Percentiles rank a stretch among this genome's conserved stretches.
Evolutionary conservation across 306 rosid species (phyloP).

Genomic region (Prosopis cineraria): DNA sequence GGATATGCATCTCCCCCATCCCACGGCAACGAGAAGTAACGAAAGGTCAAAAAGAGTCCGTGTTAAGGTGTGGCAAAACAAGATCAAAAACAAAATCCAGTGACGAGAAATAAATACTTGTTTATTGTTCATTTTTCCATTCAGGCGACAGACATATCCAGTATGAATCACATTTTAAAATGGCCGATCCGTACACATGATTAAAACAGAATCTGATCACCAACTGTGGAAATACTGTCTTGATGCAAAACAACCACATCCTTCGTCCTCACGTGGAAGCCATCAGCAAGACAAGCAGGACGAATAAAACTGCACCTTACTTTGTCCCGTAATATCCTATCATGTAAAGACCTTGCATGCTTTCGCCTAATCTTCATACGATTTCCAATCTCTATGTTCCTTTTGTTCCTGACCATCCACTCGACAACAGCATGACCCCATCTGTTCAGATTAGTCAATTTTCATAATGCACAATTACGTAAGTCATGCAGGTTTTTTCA

Average conservation of each 20-base stretch:
- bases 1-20: background rate
- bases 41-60: background rate
- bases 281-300: conserved; percentile 32
- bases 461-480: conserved; percentile 6
- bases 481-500: background rate
- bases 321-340: conserved; percentile 32
- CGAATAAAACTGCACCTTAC: conserved; percentile 47
- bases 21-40: background rate
- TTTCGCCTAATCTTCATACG: conserved; percentile 30
- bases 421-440: conserved; percentile 17
- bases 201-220: conserved; percentile 3
- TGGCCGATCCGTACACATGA: background rate
- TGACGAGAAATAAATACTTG: background rate
- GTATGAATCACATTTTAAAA: conserved; percentile 5
- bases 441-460: conserved; percentile 24
- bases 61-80: background rate
- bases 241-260: conserved; percentile 2
- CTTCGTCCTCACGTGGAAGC: conserved; percentile 28
- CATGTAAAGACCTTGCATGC: conserved; percentile 27
- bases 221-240: conserved; percentile 33
- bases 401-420: background rate
- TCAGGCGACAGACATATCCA: background rate
- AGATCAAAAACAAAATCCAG: background rate
- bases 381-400: no score
- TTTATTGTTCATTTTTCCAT: background rate